These are phyloP conservation scores for Solanum habrochaites DNA, from an alignment of 257 asterid species.

Conservation along the genomic window DNA sequence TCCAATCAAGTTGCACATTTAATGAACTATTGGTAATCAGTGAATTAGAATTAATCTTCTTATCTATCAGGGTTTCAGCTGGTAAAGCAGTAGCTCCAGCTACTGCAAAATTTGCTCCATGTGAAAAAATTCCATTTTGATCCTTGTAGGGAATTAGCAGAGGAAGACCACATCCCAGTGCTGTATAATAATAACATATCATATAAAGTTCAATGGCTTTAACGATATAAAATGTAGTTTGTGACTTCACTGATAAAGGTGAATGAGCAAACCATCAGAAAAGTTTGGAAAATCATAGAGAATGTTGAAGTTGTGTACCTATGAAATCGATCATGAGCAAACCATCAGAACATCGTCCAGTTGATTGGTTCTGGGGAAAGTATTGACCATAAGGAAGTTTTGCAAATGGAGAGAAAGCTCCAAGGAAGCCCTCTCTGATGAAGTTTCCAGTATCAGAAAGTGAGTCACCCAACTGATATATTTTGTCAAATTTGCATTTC, in stretches of 20 bases:
- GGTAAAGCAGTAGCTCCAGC: slow-evolving; percentile 17
- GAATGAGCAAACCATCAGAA: not conserved
- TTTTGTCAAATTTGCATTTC: slow-evolving; percentile 4
- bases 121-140: not conserved
- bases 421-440: not conserved
- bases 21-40: slow-evolving; percentile 3
- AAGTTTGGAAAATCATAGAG: not conserved
- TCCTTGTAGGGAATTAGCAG: slow-evolving; percentile 4
- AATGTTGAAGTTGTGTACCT: not conserved
- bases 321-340: slow-evolving; percentile 6
- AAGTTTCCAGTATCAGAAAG: slow-evolving; percentile 17
- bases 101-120: slow-evolving; percentile 16
- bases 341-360: slow-evolving; percentile 16
- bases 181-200: not conserved
- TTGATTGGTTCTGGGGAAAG: not conserved
- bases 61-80: not conserved
- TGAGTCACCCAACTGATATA: slow-evolving; percentile 18
- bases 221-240: not conserved
- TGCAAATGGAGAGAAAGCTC: not conserved
- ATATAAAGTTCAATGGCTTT: not conserved
- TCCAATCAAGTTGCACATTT: slow-evolving; percentile 6
- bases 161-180: slow-evolving; percentile 5
- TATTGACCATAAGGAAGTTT: slow-evolving; percentile 13
- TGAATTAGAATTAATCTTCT: not conserved
- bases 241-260: not conserved